Base-by-base conservation (phyloP, 352 stramenopile species). In the Aphanomyces stellatus region DNA sequence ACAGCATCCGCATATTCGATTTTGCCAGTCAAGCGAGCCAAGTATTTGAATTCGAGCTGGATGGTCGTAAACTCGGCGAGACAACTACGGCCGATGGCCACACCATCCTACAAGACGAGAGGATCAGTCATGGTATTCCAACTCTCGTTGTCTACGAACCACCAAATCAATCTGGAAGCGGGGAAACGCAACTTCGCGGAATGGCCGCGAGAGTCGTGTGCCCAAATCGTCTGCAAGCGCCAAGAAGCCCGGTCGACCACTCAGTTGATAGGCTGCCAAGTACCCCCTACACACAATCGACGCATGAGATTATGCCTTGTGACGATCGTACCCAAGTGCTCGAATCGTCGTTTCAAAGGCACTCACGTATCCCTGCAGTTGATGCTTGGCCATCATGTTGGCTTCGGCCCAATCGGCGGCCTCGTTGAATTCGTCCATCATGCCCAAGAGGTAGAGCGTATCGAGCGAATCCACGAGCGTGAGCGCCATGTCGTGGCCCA, bases 401-500 rank as follows among this genome's bases (percentile, higher is more conserved):
- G 42, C 57, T 33, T 27, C 22, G 43, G 41, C 57, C 62, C 62
- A 69, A n/a, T 41, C 19, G 30, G 28, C 35, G 25, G 48, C 43
- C 43, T 62, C 40, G 27, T 69, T 34, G 33, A 62, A 69, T 25
- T 69, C 62, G 22, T 4, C 43, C 13, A 13, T 42, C 42, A 69
- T 62, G 15, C 62, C 62, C 4, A 69, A 17, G 31, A 69, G 22
- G 34, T 41, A 69, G 24, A 69, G 33, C 19, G 62, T 69, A 43
- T 69, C 62, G 11, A 69, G 51, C 13, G 62, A 64, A 37, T 69
- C 62, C 1, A 69, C 27, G 11, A 69, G 40, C 1, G 57, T 27
- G 8, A 51, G 8, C 13, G 42, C 42, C 42, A 51, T 51, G 42
- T 51, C 42, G 69, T 88, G 81, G 35, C 72, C 71, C 0, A 74